Conservation (phyloP, 2,329 filamentous ascomycete genomes). For the Sclerotinia subarctica region DNA sequence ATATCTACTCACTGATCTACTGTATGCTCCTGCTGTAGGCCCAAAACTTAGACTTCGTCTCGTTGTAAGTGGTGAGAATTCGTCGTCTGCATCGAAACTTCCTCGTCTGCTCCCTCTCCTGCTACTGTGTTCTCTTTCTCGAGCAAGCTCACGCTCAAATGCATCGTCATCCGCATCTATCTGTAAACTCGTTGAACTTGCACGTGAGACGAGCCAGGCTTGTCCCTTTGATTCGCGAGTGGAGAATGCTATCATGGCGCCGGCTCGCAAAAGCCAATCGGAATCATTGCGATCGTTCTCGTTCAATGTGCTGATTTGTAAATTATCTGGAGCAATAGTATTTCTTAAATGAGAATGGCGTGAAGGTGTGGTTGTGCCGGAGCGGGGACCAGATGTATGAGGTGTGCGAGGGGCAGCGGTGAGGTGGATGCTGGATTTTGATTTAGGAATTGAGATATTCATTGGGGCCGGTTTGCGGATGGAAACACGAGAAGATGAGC, state of each 20-base stretch:
- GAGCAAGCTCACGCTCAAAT: slow-evolving; percentile 50
- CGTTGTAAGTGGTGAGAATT: slow-evolving; percentile 38
- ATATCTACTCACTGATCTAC: slow-evolving; percentile 48
- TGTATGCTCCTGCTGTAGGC: slow-evolving; percentile 42
- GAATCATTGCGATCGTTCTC: slow-evolving; percentile 47
- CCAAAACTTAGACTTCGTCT: slow-evolving; percentile 37
- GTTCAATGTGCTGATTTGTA: slow-evolving; percentile 32
- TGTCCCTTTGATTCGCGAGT: slow-evolving; percentile 66
- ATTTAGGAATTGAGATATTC: slow-evolving; percentile 48
- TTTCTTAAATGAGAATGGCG: slow-evolving; percentile 23
- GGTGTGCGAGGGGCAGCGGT: slow-evolving; percentile 24
- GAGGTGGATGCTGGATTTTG: slow-evolving; percentile 61
- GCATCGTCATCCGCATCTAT: slow-evolving; percentile 52
- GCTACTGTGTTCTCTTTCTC: slow-evolving; percentile 49
- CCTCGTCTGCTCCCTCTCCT: slow-evolving; percentile 35
- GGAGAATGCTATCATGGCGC: slow-evolving; percentile 59
- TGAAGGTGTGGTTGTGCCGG: slow-evolving; percentile 31
- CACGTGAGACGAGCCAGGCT: slow-evolving; percentile 63
- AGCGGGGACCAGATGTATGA: slow-evolving; percentile 26
- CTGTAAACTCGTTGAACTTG: slow-evolving; percentile 61
- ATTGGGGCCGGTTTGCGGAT: slow-evolving; percentile 39
- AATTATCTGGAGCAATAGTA: slow-evolving; percentile 32
- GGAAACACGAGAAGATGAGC: slow-evolving; percentile 52
- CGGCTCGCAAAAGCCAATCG: slow-evolving; percentile 64
- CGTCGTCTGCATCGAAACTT: slow-evolving; percentile 40